These are phyloP conservation scores for Colletotrichum sidae DNA, from an alignment of 2,329 filamentous ascomycete genomes.

Conservation along the genomic window DNA sequence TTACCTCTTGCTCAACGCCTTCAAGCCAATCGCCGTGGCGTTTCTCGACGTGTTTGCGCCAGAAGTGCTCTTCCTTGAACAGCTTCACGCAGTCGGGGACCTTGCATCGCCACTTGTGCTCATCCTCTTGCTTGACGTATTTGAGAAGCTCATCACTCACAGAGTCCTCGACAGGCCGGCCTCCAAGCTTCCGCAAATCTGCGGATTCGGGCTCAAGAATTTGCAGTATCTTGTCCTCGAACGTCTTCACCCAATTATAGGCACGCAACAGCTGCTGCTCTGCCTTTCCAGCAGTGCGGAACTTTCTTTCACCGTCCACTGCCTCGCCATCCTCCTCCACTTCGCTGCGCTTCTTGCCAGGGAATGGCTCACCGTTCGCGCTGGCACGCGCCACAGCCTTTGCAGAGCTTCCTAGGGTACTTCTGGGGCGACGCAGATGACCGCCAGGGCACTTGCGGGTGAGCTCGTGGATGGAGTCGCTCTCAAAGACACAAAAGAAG, in stretches of 20 bases:
- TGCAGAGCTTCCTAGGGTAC: constrained; percentile 79
- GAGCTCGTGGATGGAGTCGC: constrained; percentile 95
- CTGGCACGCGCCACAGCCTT: constrained; percentile 89
- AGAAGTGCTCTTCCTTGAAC: constrained; percentile 97
- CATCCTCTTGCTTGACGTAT: constrained; percentile 96
- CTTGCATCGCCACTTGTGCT: constrained; percentile 96
- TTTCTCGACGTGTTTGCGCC: constrained; percentile 98
- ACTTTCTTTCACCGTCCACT: constrained; percentile 78
- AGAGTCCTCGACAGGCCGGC: constrained; percentile 86
- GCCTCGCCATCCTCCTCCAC: constrained; percentile 73
- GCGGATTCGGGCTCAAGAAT: constrained; percentile 90
- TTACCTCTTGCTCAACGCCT: constrained; percentile 83
- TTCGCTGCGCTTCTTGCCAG: constrained; percentile 80
- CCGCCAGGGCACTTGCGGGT: constrained; percentile 96
- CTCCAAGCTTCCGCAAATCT: constrained; percentile 90
- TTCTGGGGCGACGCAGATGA: constrained; percentile 91
- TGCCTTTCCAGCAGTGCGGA: constrained; percentile 77
- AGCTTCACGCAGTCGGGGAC: constrained; percentile 96
- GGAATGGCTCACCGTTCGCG: constrained; percentile 84
- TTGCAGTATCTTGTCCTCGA: constrained; percentile 95
- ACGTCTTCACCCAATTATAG: constrained; percentile 99
- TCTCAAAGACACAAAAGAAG: constrained; percentile 99
- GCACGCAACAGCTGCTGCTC: constrained; percentile 94
- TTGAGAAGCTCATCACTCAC: constrained; percentile 87
- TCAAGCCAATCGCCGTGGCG: constrained; percentile 91